Evolutionary conservation across 148 eudicot species (phyloP).

Genomic region (Gaultheria prostrata): DNA sequence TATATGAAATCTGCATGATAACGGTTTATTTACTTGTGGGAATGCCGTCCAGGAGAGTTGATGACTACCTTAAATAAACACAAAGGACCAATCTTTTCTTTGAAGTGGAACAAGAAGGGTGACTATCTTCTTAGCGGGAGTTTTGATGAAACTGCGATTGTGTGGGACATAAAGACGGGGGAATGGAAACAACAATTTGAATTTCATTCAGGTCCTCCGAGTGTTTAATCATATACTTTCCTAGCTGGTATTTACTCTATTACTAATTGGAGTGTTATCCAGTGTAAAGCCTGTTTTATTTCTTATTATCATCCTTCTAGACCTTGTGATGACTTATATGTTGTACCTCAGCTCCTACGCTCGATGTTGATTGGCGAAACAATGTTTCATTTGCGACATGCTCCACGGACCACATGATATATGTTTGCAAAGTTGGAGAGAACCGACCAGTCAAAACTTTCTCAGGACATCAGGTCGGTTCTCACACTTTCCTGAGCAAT

Average conservation of each 20-base stretch:
- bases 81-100: constrained; percentile 69
- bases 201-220: constrained; percentile 54
- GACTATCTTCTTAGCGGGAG: constrained; percentile 75
- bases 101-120: constrained; percentile 81
- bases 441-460: constrained; percentile 53
- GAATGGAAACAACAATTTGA: constrained; percentile 73
- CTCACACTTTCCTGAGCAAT: background rate
- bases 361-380: constrained; percentile 83
- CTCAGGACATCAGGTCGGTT: constrained; percentile 70
- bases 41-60: constrained; percentile 49
- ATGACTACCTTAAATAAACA: constrained; percentile 56
- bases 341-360: constrained; percentile 46
- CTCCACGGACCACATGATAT: constrained; percentile 67
- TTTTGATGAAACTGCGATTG: constrained; percentile 68
- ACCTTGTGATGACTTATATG: background rate
- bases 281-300: background rate
- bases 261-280: background rate
- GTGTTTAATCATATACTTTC: background rate
- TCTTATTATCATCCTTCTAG: background rate
- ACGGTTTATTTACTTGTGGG: constrained; percentile 9
- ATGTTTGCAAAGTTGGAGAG: constrained; percentile 70
- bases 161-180: constrained; percentile 72
- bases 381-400: constrained; percentile 78
- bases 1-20: background rate
- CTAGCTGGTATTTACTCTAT: background rate